A percentile compares a stretch with the other conserved stretches of the same genome.
Conservation (phyloP, 2,329 filamentous ascomycete species). For the Trematosphaeria pertusa region DNA sequence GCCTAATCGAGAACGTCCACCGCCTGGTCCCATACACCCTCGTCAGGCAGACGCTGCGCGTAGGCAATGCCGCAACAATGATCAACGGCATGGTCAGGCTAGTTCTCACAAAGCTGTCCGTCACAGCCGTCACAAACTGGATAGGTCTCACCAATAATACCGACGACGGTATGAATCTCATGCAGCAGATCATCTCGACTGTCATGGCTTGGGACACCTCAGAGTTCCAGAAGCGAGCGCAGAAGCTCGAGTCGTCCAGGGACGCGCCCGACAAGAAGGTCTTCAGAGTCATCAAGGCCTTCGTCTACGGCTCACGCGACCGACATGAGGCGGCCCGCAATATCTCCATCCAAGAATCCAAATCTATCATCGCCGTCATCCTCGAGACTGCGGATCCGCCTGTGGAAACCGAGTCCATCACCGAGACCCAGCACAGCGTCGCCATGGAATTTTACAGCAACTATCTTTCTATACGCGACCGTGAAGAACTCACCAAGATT, state of each 20-base stretch:
- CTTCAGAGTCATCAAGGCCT: slow-evolving; percentile 65
- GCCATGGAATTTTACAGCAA: slow-evolving; percentile 75
- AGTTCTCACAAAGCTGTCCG: slow-evolving; percentile 77
- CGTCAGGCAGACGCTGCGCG: slow-evolving; percentile 73
- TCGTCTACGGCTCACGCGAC: slow-evolving; percentile 60
- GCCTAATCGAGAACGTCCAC: slow-evolving; percentile 73
- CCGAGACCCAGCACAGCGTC: slow-evolving; percentile 66
- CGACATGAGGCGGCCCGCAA: slow-evolving; percentile 66
- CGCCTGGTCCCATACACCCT: slow-evolving; percentile 74
- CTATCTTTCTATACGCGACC: slow-evolving; percentile 74
- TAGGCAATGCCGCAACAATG: slow-evolving; percentile 84
- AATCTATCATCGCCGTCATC: slow-evolving; percentile 73
- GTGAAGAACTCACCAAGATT: slow-evolving; percentile 71
- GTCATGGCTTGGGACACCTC: slow-evolving; percentile 75
- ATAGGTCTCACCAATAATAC: slow-evolving; percentile 73
- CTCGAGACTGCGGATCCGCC: slow-evolving; percentile 59
- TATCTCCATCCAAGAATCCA: slow-evolving; percentile 59
- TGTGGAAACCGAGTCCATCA: slow-evolving; percentile 56
- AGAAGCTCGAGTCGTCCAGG: slow-evolving; percentile 69
- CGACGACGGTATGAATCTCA: slow-evolving; percentile 80
- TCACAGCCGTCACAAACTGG: slow-evolving; percentile 79
- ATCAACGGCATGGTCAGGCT: slow-evolving; percentile 76
- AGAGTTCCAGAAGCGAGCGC: slow-evolving; percentile 70
- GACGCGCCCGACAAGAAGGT: slow-evolving; percentile 66
- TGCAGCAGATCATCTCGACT: slow-evolving; percentile 78